Evolutionary conservation across 2,329 filamentous ascomycete species (phyloP).

Genomic region (Colletotrichum lini): DNA sequence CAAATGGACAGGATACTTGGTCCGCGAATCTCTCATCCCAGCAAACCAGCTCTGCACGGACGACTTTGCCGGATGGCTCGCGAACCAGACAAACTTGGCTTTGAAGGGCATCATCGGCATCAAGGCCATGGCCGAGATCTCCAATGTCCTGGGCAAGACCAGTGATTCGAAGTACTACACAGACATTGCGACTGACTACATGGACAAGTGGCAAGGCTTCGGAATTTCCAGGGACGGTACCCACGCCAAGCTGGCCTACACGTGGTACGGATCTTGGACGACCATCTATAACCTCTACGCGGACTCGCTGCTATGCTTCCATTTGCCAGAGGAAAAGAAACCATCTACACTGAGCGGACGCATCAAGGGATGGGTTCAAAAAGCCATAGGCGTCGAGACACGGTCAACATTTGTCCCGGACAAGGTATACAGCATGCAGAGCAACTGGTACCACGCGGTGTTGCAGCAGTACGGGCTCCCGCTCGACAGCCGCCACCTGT

Average conservation of each 20-base stretch:
- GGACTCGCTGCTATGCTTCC: conserved; percentile 84
- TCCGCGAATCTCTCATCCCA: conserved; percentile 78
- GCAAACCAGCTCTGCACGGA: conserved; percentile 83
- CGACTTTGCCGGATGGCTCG: conserved; percentile 83
- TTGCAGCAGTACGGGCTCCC: conserved; percentile 87
- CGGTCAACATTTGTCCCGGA: conserved; percentile 75
- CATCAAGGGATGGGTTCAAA: conserved; percentile 38
- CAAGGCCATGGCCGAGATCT: conserved; percentile 81
- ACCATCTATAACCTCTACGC: conserved; percentile 86
- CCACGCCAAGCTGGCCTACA: conserved; percentile 83
- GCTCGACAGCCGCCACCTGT: conserved; percentile 85
- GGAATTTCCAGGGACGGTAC: conserved; percentile 79
- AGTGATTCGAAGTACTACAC: conserved; percentile 73
- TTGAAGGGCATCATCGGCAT: conserved; percentile 85
- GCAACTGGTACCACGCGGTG: conserved; percentile 84
- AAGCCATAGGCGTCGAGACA: conserved; percentile 46
- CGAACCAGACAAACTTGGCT: conserved; percentile 81
- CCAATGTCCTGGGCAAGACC: conserved; percentile 70
- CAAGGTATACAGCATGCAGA: conserved; percentile 83
- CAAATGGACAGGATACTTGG: conserved; percentile 82
- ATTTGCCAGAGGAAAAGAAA: conserved; percentile 57
- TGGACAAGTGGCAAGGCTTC: conserved; percentile 79
- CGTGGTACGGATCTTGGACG: conserved; percentile 87
- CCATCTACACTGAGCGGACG: conserved; percentile 30
- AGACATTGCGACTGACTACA: conserved; percentile 75